These are phyloP conservation scores for Coprinopsis marcescibilis DNA, from an alignment of 768 basidiomycete species.

Conservation along the genomic window DNA sequence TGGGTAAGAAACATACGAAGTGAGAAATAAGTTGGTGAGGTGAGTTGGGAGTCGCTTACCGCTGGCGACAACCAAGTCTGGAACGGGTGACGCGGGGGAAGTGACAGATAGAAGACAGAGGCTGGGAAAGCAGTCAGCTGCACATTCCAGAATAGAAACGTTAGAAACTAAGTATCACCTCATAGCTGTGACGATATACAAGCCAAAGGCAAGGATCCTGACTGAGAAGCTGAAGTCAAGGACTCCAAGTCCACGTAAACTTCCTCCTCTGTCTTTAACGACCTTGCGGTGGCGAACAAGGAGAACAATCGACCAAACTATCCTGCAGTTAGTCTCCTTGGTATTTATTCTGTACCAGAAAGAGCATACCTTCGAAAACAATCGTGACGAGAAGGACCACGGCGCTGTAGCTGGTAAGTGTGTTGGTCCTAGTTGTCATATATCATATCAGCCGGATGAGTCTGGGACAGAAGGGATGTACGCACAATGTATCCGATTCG, in stretches of 20 bases:
- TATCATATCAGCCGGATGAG: too few species aligned
- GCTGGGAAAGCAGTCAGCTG: too few species aligned
- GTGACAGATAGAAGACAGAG: slow-evolving; percentile 39
- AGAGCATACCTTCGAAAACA: slow-evolving; percentile 30
- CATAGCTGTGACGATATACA: slow-evolving; percentile 36
- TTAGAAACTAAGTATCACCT: too few species aligned
- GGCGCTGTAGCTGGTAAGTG: slow-evolving; percentile 35
- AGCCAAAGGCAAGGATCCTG: slow-evolving; percentile 40
- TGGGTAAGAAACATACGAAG: too few species aligned
- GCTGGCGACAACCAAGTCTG: slow-evolving; percentile 41
- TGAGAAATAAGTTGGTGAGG: too few species aligned
- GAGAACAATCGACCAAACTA: slow-evolving; percentile 37
- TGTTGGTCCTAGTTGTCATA: slow-evolving; percentile 30
- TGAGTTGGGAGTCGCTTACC: too few species aligned
- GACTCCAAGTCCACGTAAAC: slow-evolving; percentile 15
- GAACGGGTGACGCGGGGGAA: slow-evolving; percentile 38
- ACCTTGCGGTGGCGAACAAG: slow-evolving; percentile 30
- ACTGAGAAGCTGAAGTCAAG: slow-evolving; percentile 40
- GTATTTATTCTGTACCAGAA: not conserved
- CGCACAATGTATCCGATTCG: slow-evolving; percentile 30
- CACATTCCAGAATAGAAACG: too few species aligned
- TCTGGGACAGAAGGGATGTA: too few species aligned
- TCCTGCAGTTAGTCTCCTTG: not conserved
- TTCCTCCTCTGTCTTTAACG: slow-evolving; percentile 18
- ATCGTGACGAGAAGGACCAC: slow-evolving; percentile 33